A percentile compares a stretch with the other conserved stretches of the same genome.
These are phyloP conservation scores for Globisporangium mamillatum DNA, from an alignment of 352 stramenopile species.

Conservation along the genomic window DNA sequence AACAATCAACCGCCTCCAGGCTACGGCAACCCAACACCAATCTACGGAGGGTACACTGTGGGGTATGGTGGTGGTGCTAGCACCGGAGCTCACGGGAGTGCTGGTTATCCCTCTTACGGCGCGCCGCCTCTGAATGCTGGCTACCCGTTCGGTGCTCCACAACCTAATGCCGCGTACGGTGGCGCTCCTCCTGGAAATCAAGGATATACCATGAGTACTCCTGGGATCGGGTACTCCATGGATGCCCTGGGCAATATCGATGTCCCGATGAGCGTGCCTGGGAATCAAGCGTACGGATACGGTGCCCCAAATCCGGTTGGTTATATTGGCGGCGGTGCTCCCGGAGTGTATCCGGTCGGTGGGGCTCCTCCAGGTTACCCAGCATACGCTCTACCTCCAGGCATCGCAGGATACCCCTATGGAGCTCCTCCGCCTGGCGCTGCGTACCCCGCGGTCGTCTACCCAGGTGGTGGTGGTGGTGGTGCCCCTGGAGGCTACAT, in stretches of 20 bases:
- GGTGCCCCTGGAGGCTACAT: background rate
- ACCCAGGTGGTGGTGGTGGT: background rate
- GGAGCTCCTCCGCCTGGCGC: background rate
- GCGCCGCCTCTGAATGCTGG: background rate
- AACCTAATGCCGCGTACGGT: background rate
- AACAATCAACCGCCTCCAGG: background rate
- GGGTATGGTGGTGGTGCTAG: background rate
- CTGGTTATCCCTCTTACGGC: background rate
- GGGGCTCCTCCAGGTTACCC: background rate
- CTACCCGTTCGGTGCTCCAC: conserved; percentile 2
- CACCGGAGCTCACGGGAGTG: background rate
- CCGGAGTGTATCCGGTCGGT: background rate
- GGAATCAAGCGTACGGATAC: background rate
- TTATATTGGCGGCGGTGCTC: background rate
- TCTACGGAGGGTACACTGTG: background rate
- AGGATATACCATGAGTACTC: background rate
- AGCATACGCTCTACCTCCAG: background rate
- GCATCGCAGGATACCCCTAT: background rate
- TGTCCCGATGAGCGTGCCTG: background rate
- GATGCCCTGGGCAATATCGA: background rate
- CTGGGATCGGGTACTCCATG: background rate
- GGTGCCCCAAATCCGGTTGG: background rate
- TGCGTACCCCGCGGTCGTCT: background rate
- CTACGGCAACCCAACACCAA: background rate
- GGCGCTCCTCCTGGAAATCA: background rate